These are phyloP conservation scores for Trichosanthes cucumerina DNA, from an alignment of 306 rosid genomes.

Conservation along the genomic window DNA sequence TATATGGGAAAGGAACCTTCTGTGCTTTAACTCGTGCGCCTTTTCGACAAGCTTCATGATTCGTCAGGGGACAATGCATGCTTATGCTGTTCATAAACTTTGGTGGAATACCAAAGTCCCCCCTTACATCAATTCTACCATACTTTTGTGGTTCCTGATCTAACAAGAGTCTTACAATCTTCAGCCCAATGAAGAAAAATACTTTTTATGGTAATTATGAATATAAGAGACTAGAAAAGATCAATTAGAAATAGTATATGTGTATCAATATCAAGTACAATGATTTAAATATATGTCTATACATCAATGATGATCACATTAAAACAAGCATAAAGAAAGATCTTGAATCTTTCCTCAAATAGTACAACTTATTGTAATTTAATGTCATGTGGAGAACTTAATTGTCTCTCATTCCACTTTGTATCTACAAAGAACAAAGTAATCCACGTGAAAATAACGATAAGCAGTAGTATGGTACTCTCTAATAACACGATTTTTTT, in stretches of 20 bases:
- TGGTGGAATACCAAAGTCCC: not conserved
- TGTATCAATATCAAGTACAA: not conserved
- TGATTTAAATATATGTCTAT: not conserved
- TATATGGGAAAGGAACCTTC: slow-evolving; percentile 2
- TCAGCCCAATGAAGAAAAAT: not conserved
- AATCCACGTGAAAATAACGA: not conserved
- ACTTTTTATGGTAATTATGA: not conserved
- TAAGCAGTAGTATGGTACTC: not conserved
- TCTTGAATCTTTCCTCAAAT: not conserved
- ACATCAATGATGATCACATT: not conserved
- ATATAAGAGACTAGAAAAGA: not conserved
- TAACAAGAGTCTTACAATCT: not conserved
- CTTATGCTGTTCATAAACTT: not conserved
- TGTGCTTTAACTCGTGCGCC: not conserved
- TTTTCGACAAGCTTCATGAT: slow-evolving; percentile 3
- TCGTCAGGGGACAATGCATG: slow-evolving; percentile 6
- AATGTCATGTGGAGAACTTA: not conserved
- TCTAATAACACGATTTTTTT: not conserved
- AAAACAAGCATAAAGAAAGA: not conserved
- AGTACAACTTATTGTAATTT: not conserved
- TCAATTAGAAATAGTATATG: not conserved
- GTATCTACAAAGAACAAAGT: not conserved
- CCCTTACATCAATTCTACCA: not conserved
- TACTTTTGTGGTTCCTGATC: not conserved
- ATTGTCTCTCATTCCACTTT: not conserved